Base-by-base conservation (phyloP, 345 rosid species). In the Leavenworthia alabamica region DNA sequence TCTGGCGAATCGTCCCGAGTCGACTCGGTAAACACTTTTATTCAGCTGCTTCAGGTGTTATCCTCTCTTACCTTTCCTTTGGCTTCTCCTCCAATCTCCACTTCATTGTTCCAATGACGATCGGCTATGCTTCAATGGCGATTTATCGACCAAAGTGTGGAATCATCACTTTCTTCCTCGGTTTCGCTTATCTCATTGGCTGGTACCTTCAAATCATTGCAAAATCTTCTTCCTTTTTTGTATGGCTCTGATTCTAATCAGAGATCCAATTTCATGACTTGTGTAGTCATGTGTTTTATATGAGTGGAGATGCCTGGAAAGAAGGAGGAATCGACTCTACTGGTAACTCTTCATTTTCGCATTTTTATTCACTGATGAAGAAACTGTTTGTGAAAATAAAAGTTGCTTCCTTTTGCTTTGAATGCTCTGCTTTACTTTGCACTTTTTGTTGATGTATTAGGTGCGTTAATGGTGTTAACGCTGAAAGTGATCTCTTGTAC, bases 221-320 rank as follows among this genome's bases (percentile, higher is more conserved):
- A 2, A 36, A 46, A 62, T 17, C 7, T 16, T 29, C 44, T 63
- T 59, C 36, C 20, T 3, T 22, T 22, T 22, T 57, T 60, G 62
- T 35, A 43, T 60, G 43, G 51, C 5, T 17, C 9, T 58, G 17
- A 16, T 65, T 16, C 3, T 27, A 27, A 16, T 45, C 22, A 26
- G 43, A 36, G 68, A 13, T 47, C 22, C 40, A 5, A 35, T 46
- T 47, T 60, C 2, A 22, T 3, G 14, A 22, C 31, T 52, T 60
- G 14, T 85, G 78, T 74, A 93, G 99, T 76, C 97, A 93, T 78
- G 96, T 93, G 48, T 84, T 80, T 80, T 93, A 93, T 78, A 90
- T 93, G 99, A 93, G 97, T 56, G 99, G 99, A 41, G 99, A 93
- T 83, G 99, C 99, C 11, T 93, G 99, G 99, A 93, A 93, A 79